Evolutionary conservation across 2,329 filamentous ascomycete genomes (phyloP), one percentile per base, ranked within the genome.

Genomic region (Rhytidhysteron rufulum): DNA sequence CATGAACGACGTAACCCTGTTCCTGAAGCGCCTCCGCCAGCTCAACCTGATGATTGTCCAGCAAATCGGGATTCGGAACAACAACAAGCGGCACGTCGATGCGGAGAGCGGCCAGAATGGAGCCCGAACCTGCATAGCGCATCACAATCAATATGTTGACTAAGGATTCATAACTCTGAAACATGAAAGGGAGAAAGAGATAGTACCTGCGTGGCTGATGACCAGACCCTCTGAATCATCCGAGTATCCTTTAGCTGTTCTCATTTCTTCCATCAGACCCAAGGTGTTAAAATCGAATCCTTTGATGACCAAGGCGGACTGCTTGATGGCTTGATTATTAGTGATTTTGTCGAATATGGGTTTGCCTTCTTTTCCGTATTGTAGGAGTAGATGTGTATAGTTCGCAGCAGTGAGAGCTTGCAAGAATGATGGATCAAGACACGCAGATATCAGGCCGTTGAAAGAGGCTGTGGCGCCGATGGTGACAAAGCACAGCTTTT

Each of bases 391-490:
- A 44, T 85, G 71, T 0, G 83, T 87, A 66, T 86, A 96, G 32
- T 75, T 74, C 9, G 76, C 63, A 2, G 68, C 55, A 9, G 62
- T 57, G 10, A 97, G 75, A 4, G 75, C 71, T 5, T 70, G 51
- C 45, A 94, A 72, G 57, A 93, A 90, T 0, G 63, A 53, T 0
- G 75, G 67, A 15, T 74, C 68, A 5, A 94, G 69, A 9, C 84
- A 78, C 22, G 83, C 78, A 31, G 75, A 67, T 41, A 95, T 77
- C 2, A 98, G 78, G 5, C 74, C 66, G 38, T 77, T 73, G 66
- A 98, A 98, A 16, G 85, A 79, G 13, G 90, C 89, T 0, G 91
- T 98, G 5, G 93, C 91, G 41, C 93, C 93, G 21, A 95, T 85
- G 0, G 93, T 97, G 40, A 96, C 84, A 50, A 98, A 86, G 61